Base-by-base conservation (phyloP, 441 rosid species). In the Euphorbia corollata region DNA sequence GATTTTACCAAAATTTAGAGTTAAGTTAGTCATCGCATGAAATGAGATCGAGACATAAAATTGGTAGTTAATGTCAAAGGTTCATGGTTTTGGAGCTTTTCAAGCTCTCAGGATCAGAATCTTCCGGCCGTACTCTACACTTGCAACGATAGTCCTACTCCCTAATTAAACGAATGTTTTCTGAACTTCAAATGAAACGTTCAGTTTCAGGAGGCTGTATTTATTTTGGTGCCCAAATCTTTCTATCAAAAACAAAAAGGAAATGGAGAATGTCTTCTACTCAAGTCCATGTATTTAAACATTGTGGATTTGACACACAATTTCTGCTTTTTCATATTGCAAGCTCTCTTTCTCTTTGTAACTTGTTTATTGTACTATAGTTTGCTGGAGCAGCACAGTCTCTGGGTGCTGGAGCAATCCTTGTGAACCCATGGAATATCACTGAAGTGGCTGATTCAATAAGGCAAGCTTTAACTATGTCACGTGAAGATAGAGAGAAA, bases 331-430 rank as follows among this genome's bases (percentile, higher is more conserved):
- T 54, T 18, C 62, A 45, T 45, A 48, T 48, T 68, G 18, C 5
- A 55, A 30, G 32, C 41, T 63, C 11, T 3, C 54, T 47, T 24
- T 19, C 41, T 16, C 54, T 15, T 61, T 63, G 20, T 64, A 16
- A 48, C 55, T 36, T 53, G n/a, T 65, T 55, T 80, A 61, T 61
- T 54, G 68, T 71, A 63, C 45, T 71, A 55, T 77, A 95, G 98
- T 92, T 90, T 81, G 98, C 99, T 61, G 99, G 99, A 67, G 99
- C 99, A 61, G 99, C 99, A 67, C 99, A 95, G 79, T 92, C 98
- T 67, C 82, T 95, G 30, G 99, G 99, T 61, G 99, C 99, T 75
- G 99, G 99, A 71, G 98, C 98, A 65, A 86, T 95, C 77, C 87
- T 95, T 65, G 97, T 95, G 78, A 95, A 95, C 75, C 99, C 99